Evolutionary conservation across 306 rosid genomes (phyloP).

Genomic region (Oemleria cerasiformis): DNA sequence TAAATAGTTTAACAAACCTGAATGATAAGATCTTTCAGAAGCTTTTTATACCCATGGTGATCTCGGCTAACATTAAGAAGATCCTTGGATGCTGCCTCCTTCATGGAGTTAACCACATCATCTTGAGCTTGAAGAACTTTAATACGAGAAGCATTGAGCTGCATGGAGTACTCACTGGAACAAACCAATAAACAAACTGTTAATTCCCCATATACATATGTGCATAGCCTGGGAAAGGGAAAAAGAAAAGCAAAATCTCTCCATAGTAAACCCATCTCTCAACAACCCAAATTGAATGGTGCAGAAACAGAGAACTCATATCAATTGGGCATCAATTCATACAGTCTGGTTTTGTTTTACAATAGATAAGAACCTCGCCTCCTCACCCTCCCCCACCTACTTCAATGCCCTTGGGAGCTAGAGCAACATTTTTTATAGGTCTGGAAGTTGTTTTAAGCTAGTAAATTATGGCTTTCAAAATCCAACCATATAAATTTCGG

Average conservation of each 20-base stretch:
- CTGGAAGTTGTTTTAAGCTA: neutral
- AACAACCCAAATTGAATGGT: slow-evolving; percentile 2
- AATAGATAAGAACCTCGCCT: neutral
- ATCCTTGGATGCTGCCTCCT: slow-evolving; percentile 71
- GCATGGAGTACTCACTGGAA: slow-evolving; percentile 96
- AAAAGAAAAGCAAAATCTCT: slow-evolving; percentile 8
- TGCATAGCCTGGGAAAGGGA: neutral
- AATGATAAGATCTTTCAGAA: slow-evolving; percentile 79
- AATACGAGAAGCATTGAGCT: slow-evolving; percentile 78
- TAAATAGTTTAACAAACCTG: slow-evolving; percentile 44
- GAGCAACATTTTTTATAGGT: neutral
- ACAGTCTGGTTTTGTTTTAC: neutral
- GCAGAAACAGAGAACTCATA: neutral
- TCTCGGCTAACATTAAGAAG: slow-evolving; percentile 64
- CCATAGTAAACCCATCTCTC: neutral
- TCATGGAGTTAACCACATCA: slow-evolving; percentile 77
- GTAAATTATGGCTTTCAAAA: neutral
- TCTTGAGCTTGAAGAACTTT: slow-evolving; percentile 99
- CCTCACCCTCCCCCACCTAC: neutral
- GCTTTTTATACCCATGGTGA: slow-evolving; percentile 56
- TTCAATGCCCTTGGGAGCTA: neutral
- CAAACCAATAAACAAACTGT: slow-evolving; percentile 19
- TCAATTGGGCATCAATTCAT: neutral
- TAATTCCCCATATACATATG: slow-evolving; percentile 2
- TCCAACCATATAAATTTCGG: neutral